Conservation (phyloP, 768 basidiomycete species). For the Suillus alpinus region DNA sequence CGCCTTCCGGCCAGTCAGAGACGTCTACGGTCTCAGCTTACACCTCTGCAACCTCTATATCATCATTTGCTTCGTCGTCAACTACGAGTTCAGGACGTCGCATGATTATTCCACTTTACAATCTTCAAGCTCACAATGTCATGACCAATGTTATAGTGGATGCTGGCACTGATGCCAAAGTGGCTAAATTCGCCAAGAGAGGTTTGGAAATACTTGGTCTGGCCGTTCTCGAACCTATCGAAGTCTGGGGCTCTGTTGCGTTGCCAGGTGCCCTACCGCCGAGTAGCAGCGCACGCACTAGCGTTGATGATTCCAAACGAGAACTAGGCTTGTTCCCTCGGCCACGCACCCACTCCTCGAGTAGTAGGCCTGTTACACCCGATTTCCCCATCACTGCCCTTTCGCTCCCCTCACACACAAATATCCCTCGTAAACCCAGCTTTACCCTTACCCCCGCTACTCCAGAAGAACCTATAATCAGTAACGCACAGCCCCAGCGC, state of each 20-base stretch:
- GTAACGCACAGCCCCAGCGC: conserved; percentile 25
- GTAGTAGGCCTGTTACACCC: conserved; percentile 13
- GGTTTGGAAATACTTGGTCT: conserved; percentile 78
- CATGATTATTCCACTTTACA: conserved; percentile 83
- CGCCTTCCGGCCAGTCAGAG: conserved; percentile 52
- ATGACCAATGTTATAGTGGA: conserved; percentile 84
- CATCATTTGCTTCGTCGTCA: conserved; percentile 40
- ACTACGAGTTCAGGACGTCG: conserved; percentile 53
- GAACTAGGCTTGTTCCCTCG: conserved; percentile 19
- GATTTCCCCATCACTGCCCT: conserved; percentile 6
- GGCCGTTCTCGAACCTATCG: conserved; percentile 76
- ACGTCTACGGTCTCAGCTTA: conserved; percentile 44
- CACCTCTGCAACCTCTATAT: conserved; percentile 41
- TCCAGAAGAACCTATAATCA: conserved; percentile 13
- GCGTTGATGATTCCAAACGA: conserved; percentile 23
- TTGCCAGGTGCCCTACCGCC: conserved; percentile 10
- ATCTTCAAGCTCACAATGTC: conserved; percentile 84
- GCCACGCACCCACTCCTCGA: neutral
- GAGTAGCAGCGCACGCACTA: conserved; percentile 25
- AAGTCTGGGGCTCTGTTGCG: conserved; percentile 49
- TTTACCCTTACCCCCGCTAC: conserved; percentile 17
- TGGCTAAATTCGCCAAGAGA: conserved; percentile 71
- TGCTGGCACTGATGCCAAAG: conserved; percentile 84
- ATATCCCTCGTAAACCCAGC: conserved; percentile 7
- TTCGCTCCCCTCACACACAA: neutral